phyloP scores from a whole-genome alignment of 139 green algal species.

The Spirogloea muscicola region DNA sequence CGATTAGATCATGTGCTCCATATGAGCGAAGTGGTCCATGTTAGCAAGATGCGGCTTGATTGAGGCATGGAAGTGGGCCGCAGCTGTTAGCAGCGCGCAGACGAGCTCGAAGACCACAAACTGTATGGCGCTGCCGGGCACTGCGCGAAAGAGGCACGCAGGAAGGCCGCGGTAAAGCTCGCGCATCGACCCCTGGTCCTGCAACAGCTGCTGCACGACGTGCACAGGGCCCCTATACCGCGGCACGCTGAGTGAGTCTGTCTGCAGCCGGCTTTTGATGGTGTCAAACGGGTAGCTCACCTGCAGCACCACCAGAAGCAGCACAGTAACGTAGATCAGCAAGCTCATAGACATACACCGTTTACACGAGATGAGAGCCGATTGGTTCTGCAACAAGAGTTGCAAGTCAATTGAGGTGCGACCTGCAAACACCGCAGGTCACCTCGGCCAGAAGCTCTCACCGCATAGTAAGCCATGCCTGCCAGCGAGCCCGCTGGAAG shows the following conservation, averaged over 20 bases:
- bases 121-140: slow-evolving; percentile 29
- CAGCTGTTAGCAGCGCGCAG: too few species aligned
- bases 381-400: too few species aligned
- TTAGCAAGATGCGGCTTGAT: too few species aligned
- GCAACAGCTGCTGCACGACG: background rate
- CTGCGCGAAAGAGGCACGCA: slow-evolving; percentile 29
- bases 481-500: slow-evolving; percentile 32
- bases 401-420: too few species aligned
- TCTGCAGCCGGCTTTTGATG: slow-evolving; percentile 36
- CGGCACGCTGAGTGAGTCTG: slow-evolving; percentile 24
- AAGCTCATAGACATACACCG: too few species aligned
- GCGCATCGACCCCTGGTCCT: background rate
- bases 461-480: slow-evolving; percentile 37
- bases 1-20: too few species aligned
- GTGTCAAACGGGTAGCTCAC: slow-evolving; percentile 37
- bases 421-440: too few species aligned
- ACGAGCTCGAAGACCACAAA: slow-evolving; percentile 40
- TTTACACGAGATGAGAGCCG: too few species aligned
- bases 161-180: slow-evolving; percentile 36
- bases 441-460: too few species aligned
- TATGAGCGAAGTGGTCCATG: slow-evolving; percentile 13
- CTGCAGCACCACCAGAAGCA: too few species aligned
- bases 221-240: slow-evolving; percentile 17
- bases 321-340: too few species aligned
- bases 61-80: too few species aligned